Evolutionary conservation across 1,284 basidiomycete genomes (phyloP), one percentile per base, ranked within the genome.

Genomic region (Ustilago esculenta): DNA sequence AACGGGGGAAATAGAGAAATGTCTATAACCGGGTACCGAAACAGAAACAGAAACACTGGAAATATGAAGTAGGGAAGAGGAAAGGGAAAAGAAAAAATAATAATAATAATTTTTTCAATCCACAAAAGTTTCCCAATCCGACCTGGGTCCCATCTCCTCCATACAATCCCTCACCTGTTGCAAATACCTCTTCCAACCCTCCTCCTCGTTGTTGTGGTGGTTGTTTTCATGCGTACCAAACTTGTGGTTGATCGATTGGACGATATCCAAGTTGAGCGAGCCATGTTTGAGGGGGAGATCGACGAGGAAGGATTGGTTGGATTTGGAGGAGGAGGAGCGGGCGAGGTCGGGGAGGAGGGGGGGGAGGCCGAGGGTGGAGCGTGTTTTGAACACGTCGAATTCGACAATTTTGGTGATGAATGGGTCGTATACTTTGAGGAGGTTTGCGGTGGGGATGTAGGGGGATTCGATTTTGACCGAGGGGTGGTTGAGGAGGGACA

Each of bases 41-140:
- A n/a, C n/a, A n/a, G n/a, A n/a, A n/a, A n/a, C n/a, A n/a, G n/a
- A n/a, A n/a, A n/a, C n/a, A n/a, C n/a, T n/a, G n/a, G n/a, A n/a
- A n/a, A n/a, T n/a, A n/a, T n/a, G n/a, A n/a, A n/a, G n/a, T n/a
- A n/a, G n/a, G n/a, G n/a, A n/a, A n/a, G n/a, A n/a, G n/a, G n/a
- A n/a, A n/a, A n/a, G n/a, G n/a, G n/a, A n/a, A n/a, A n/a, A n/a
- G n/a, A n/a, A n/a, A n/a, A n/a, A n/a, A n/a, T n/a, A n/a, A n/a
- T n/a, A n/a, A n/a, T n/a, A n/a, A n/a, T n/a, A n/a, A 3, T 18
- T 8, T 10, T 20, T 30, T 34, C 52, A 66, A 21, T 66, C 64
- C 39, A 66, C 64, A 9, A 66, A 66, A 5, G 64, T 66, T 48
- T 66, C 56, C 64, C 64, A 66, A 35, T 66, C 64, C 23, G 56